Evolutionary conservation across 2,329 filamentous ascomycete genomes (phyloP).

Genomic region (Aspergillus ochraceoroseus): DNA sequence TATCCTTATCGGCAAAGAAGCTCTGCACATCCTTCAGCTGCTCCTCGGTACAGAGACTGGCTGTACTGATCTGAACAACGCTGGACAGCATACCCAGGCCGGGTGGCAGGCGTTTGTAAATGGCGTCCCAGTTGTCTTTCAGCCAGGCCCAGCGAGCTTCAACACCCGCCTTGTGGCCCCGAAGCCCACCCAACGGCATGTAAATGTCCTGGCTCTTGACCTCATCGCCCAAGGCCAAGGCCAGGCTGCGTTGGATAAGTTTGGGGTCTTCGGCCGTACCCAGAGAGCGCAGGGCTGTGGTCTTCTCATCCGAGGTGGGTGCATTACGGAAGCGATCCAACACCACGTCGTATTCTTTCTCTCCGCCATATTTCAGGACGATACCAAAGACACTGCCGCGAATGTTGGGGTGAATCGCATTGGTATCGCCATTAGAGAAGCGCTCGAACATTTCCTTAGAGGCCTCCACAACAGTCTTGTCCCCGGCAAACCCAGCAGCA

Average conservation of each 20-base stretch:
- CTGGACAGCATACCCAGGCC: constrained; percentile 77
- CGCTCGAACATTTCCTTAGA: constrained; percentile 87
- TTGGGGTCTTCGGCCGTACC: constrained; percentile 72
- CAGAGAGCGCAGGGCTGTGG: constrained; percentile 78
- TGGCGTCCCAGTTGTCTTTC: constrained; percentile 79
- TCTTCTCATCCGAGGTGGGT: constrained; percentile 79
- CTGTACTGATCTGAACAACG: constrained; percentile 76
- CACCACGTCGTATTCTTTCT: constrained; percentile 77
- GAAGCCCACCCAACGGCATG: constrained; percentile 74
- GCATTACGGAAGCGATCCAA: constrained; percentile 70
- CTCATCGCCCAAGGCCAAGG: constrained; percentile 68
- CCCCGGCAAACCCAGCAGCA: constrained; percentile 72
- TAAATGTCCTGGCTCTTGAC: constrained; percentile 95
- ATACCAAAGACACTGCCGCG: constrained; percentile 82
- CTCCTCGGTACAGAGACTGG: constrained; percentile 69
- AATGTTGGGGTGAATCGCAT: constrained; percentile 87
- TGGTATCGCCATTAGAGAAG: constrained; percentile 71
- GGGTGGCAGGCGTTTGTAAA: constrained; percentile 78
- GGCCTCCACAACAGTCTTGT: constrained; percentile 70
- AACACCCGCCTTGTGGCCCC: constrained; percentile 71
- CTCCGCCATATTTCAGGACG: constrained; percentile 74
- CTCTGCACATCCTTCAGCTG: constrained; percentile 70
- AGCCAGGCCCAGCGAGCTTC: constrained; percentile 77
- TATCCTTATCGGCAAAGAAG: constrained; percentile 79
- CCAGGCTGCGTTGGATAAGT: constrained; percentile 75